Conservation (phyloP, 768 basidiomycete species). For the Russula abietina region DNA sequence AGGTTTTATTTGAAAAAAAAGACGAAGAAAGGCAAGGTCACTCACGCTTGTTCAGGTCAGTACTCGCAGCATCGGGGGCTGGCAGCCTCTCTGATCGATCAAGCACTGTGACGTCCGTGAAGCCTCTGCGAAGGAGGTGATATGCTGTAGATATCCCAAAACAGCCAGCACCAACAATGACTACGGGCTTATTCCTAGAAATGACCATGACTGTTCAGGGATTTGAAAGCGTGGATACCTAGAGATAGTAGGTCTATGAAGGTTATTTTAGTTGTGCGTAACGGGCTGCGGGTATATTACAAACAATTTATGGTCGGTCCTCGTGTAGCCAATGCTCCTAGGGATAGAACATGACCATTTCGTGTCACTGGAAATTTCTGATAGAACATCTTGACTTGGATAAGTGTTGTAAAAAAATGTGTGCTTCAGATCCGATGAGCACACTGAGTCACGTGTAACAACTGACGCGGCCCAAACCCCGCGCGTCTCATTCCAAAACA, state of each 20-base stretch:
- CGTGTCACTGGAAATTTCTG: too few relatives aligned
- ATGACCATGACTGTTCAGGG: slow-evolving; percentile 1
- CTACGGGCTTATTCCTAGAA: slow-evolving; percentile 33
- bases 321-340: background rate
- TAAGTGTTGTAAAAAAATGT: too few relatives aligned
- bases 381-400: too few relatives aligned
- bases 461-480: slow-evolving; percentile 3
- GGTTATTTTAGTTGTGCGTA: background rate
- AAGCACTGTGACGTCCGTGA: slow-evolving; percentile 63
- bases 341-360: too few relatives aligned
- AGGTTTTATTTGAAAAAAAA: background rate
- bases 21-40: background rate
- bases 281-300: background rate
- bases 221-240: background rate
- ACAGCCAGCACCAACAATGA: slow-evolving; percentile 77
- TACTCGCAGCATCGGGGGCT: slow-evolving; percentile 74
- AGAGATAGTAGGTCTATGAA: background rate
- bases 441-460: slow-evolving; percentile 7
- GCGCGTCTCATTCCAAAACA: too few relatives aligned
- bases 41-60: slow-evolving; percentile 44
- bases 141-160: slow-evolving; percentile 86
- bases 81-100: slow-evolving; percentile 67
- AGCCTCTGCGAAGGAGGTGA: slow-evolving; percentile 67
- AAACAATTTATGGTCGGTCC: background rate
- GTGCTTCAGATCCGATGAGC: too few relatives aligned